Evolutionary conservation across 768 basidiomycete genomes (phyloP), one percentile per base, ranked within the genome.

Genomic region (Macrolepiota albuminosa): DNA sequence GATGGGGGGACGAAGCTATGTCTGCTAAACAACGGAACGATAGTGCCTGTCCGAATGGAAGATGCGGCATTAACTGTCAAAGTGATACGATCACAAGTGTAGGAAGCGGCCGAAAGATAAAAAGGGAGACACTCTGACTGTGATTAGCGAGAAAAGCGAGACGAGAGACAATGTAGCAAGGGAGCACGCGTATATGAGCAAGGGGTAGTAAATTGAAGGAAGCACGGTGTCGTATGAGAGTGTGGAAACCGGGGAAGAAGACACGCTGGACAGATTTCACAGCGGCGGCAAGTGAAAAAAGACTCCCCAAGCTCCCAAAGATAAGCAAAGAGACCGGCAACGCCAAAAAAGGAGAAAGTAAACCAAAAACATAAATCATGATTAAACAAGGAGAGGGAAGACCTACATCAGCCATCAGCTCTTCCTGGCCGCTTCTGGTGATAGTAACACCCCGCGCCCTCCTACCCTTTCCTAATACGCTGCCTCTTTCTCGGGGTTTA

Each of bases 391-490:
- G 49, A 45, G 36, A 11, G 33, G 2, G 11, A n/a, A 54, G 16
- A 73, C 84, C 37, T 67, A 91, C 89, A 64, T 91, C 86, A 58
- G 80, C 75, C 92, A 93, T 92, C 31, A 94, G 77, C 66, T 93
- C 91, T 64, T 86, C 87, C 69, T 93, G 89, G 18, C 82, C 83
- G 63, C 88, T 89, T 59, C 88, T 78, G 3, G 92, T 94, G 47
- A 94, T 80, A 11, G 91, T 93, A 37, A 94, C 92, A 29, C 90
- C 90, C 10, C 92, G 81, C 7, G 91, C 90, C 47, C 92, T 79
- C 63, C 83, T 84, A 42, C 92, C 92, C 61, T 79, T 81, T 37
- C 92, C 92, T 13, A 94, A 80, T 16, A 93, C 89, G 56, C 80
- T 81, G 10, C 81, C 78, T 51, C 81, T 68, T 61, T 86, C 84